Conservation (phyloP, 2,329 filamentous ascomycete genomes). For the Diaporthe sp. region DNA sequence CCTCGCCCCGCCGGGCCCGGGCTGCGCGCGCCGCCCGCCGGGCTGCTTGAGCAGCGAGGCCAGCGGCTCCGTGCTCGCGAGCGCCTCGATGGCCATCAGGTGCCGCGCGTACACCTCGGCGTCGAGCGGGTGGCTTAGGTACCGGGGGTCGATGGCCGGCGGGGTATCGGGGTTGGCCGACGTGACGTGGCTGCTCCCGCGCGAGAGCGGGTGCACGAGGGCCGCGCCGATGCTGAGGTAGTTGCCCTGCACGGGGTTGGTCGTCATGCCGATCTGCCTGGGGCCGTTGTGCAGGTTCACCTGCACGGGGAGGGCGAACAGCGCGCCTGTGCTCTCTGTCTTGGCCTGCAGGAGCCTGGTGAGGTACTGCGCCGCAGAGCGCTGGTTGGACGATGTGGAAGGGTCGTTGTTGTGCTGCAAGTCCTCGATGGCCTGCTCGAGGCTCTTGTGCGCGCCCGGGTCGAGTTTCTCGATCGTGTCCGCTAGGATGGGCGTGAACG, state of each 20-base stretch:
- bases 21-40: neutral
- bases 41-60: constrained; percentile 12
- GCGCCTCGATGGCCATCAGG: constrained; percentile 54
- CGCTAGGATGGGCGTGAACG: neutral
- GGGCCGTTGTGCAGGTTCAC: neutral
- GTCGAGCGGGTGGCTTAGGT: constrained; percentile 68
- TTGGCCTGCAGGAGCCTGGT: neutral
- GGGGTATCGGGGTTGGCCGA: constrained; percentile 53
- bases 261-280: neutral
- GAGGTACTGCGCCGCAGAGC: neutral
- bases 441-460: neutral
- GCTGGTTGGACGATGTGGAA: neutral
- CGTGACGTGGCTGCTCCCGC: constrained; percentile 70
- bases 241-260: neutral
- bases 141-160: constrained; percentile 67
- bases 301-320: neutral
- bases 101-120: constrained; percentile 62
- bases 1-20: neutral
- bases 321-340: neutral
- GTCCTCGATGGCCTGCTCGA: neutral
- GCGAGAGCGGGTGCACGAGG: constrained; percentile 66
- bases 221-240: neutral
- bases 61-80: constrained; percentile 34
- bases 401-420: neutral
- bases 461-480: constrained; percentile 2